Evolutionary conservation across 1,284 basidiomycete genomes (phyloP).

Genomic region (Exobasidium cylindrosporum): DNA sequence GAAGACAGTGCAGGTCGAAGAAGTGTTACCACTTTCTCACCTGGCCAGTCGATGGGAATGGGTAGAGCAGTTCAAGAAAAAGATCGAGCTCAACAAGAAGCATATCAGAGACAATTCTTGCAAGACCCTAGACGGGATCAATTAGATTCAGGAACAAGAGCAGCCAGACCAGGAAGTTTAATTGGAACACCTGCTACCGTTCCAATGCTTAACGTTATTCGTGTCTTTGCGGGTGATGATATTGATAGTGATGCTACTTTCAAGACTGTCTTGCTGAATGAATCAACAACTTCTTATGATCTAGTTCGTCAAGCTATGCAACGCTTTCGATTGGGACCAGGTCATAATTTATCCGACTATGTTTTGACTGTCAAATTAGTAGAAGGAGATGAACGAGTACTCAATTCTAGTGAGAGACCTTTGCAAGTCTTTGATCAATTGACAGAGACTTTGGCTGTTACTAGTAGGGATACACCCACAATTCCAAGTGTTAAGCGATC

Average conservation of each 20-base stretch:
- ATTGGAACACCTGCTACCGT: conserved; percentile 60
- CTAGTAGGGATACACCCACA: conserved; percentile 61
- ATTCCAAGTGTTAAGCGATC: conserved; percentile 71
- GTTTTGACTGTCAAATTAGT: conserved; percentile 88
- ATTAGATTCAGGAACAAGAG: neutral
- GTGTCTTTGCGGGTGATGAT: conserved; percentile 82
- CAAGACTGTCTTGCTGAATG: conserved; percentile 91
- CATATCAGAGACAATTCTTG: conserved; percentile 44
- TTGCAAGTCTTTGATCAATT: conserved; percentile 80
- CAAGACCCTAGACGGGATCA: neutral
- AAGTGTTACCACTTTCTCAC: neutral
- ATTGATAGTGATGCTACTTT: conserved; percentile 87
- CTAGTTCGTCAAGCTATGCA: conserved; percentile 88
- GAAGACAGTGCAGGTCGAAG: conserved; percentile 24
- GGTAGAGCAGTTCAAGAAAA: conserved; percentile 41
- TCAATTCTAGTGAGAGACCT: conserved; percentile 72
- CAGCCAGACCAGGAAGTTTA: conserved; percentile 43
- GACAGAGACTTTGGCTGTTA: conserved; percentile 59
- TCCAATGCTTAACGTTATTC: conserved; percentile 85
- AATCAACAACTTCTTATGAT: conserved; percentile 76
- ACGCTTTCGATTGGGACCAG: conserved; percentile 67
- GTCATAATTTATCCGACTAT: conserved; percentile 65
- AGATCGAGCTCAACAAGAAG: conserved; percentile 40
- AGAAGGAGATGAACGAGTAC: conserved; percentile 71
- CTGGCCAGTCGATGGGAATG: conserved; percentile 10